Evolutionary conservation across 2,329 filamentous ascomycete genomes (phyloP).

Genomic region (Apiospora aurea): DNA sequence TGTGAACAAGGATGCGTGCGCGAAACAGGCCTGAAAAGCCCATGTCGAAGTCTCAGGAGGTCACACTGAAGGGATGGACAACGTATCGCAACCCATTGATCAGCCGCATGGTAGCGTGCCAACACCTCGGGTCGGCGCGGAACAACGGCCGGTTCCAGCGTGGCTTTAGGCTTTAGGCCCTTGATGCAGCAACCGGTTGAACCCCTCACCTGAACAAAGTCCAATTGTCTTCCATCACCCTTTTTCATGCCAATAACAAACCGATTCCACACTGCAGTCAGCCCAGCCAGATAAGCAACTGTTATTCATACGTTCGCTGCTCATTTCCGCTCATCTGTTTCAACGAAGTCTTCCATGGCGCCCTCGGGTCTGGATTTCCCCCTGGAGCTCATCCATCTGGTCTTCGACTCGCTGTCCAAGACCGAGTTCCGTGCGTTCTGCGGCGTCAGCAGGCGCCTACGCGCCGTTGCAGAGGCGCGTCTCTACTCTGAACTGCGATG

Average conservation of each 20-base stretch:
- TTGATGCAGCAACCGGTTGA: too few relatives aligned
- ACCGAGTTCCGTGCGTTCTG: background rate
- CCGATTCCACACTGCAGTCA: too few relatives aligned
- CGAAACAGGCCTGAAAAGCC: slow-evolving; percentile 5
- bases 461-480: background rate
- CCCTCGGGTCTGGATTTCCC: background rate
- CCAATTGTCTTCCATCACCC: too few relatives aligned
- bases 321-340: too few relatives aligned
- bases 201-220: background rate
- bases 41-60: too few relatives aligned
- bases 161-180: background rate
- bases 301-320: too few relatives aligned
- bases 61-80: too few relatives aligned
- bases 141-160: background rate
- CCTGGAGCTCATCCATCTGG: background rate
- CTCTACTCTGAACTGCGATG: background rate
- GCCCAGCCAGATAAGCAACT: background rate
- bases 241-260: too few relatives aligned
- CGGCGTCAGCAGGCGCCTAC: background rate
- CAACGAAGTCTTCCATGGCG: background rate
- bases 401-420: background rate
- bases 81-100: background rate
- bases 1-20: background rate
- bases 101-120: background rate
- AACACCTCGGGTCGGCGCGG: background rate